Evolutionary conservation across 805 yeast species (phyloP).

Genomic region (Lipomyces japonicus): DNA sequence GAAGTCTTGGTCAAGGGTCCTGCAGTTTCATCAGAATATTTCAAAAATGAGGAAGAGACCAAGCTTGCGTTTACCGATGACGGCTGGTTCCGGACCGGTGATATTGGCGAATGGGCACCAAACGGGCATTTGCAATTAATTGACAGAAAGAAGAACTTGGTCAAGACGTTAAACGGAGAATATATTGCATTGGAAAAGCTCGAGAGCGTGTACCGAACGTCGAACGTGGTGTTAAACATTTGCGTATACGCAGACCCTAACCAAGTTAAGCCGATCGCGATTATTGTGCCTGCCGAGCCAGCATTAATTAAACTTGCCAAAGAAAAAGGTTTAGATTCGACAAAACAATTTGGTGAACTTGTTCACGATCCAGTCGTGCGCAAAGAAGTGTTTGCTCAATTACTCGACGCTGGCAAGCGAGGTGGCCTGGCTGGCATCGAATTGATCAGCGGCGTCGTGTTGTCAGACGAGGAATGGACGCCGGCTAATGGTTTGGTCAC

Average conservation of each 20-base stretch:
- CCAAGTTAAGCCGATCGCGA: constrained; percentile 89
- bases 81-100: constrained; percentile 97
- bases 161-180: constrained; percentile 95
- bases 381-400: constrained; percentile 51
- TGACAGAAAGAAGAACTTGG: constrained; percentile 93
- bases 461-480: constrained; percentile 93
- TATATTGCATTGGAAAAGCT: constrained; percentile 94
- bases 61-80: constrained; percentile 67
- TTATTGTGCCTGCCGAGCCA: constrained; percentile 74
- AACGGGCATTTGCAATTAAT: constrained; percentile 77
- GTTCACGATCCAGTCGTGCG: constrained; percentile 56
- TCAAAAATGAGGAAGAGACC: constrained; percentile 78
- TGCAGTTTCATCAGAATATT: constrained; percentile 72
- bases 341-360: constrained; percentile 48
- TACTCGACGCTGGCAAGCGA: constrained; percentile 69
- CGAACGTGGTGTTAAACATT: constrained; percentile 67
- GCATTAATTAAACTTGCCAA: constrained; percentile 60
- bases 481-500: constrained; percentile 93
- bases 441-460: constrained; percentile 68
- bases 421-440: constrained; percentile 87
- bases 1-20: constrained; percentile 80
- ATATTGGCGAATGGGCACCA: constrained; percentile 87
- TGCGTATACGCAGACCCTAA: constrained; percentile 90
- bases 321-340: constrained; percentile 48
- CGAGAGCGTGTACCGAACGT: constrained; percentile 86